phyloP scores from a whole-genome alignment of 345 rosid species.

The Citrus mangshanensis region DNA sequence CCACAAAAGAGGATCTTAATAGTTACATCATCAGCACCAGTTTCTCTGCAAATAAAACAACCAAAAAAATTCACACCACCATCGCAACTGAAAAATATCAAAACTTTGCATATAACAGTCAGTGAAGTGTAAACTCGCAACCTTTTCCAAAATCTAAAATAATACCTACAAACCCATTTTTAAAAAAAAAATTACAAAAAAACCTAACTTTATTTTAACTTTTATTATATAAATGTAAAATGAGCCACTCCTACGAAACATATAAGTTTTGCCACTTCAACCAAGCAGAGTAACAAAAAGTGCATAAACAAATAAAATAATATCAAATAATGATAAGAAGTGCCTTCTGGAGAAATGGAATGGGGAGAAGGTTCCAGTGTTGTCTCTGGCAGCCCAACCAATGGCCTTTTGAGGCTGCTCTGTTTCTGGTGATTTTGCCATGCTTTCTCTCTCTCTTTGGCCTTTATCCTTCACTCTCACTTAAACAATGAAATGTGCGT shows the following conservation, averaged over 20 bases:
- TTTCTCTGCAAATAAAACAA: slow-evolving; percentile 47
- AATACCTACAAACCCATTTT: background rate
- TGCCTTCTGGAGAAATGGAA: slow-evolving; percentile 85
- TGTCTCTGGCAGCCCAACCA: slow-evolving; percentile 86
- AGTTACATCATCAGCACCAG: slow-evolving; percentile 75
- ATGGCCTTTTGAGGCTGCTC: slow-evolving; percentile 65
- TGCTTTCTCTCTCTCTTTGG: slow-evolving; percentile 9
- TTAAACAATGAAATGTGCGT: slow-evolving; percentile 18
- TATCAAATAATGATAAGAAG: background rate
- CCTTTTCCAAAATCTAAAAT: background rate
- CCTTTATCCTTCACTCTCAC: background rate
- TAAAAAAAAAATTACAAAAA: background rate
- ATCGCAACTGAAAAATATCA: background rate
- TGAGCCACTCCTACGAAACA: background rate
- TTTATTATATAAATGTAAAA: too few species aligned
- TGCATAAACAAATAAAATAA: background rate
- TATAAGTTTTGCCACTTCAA: background rate
- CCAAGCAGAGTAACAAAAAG: background rate
- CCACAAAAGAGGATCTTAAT: slow-evolving; percentile 79
- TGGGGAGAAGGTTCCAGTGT: slow-evolving; percentile 68
- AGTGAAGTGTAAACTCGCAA: background rate
- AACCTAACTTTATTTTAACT: background rate
- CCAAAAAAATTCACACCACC: background rate
- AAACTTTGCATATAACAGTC: background rate
- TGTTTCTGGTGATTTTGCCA: slow-evolving; percentile 59